Percentiles rank a stretch among this genome's conserved stretches.
These are phyloP conservation scores for Quercus berberidifolia DNA, from an alignment of 306 rosid genomes.

Conservation along the genomic window DNA sequence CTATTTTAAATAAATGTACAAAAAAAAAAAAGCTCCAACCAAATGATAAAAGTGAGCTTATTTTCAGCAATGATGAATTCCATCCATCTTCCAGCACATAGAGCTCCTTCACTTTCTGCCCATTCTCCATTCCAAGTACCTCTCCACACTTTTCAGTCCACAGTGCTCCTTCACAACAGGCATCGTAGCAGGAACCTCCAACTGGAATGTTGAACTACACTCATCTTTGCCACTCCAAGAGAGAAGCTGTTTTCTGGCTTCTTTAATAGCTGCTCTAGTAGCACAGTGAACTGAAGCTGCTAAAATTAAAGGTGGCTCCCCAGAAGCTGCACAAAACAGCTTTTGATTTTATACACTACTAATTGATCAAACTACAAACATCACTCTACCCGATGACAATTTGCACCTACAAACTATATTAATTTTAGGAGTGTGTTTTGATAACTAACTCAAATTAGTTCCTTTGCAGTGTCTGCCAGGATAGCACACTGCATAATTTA, in stretches of 20 bases:
- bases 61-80: neutral
- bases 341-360: neutral
- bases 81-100: too few relatives aligned
- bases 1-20: neutral
- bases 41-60: neutral
- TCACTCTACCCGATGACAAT: neutral
- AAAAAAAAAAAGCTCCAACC: neutral
- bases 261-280: conserved; percentile 76
- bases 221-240: conserved; percentile 51
- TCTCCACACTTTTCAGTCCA: conserved; percentile 71
- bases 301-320: conserved; percentile 82
- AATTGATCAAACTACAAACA: neutral
- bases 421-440: too few relatives aligned
- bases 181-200: conserved; percentile 86
- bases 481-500: too few relatives aligned
- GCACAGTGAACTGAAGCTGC: conserved; percentile 91
- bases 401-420: too few relatives aligned
- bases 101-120: conserved; percentile 15
- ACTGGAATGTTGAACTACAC: conserved; percentile 38
- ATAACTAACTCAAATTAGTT: too few relatives aligned
- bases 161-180: conserved; percentile 76
- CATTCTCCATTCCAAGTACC: conserved; percentile 69
- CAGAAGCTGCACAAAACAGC: conserved; percentile 67
- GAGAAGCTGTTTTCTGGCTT: conserved; percentile 66
- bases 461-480: too few relatives aligned